Conservation (phyloP, 192 early-diverging fungal genomes). For the Chytriomyces sp. region DNA sequence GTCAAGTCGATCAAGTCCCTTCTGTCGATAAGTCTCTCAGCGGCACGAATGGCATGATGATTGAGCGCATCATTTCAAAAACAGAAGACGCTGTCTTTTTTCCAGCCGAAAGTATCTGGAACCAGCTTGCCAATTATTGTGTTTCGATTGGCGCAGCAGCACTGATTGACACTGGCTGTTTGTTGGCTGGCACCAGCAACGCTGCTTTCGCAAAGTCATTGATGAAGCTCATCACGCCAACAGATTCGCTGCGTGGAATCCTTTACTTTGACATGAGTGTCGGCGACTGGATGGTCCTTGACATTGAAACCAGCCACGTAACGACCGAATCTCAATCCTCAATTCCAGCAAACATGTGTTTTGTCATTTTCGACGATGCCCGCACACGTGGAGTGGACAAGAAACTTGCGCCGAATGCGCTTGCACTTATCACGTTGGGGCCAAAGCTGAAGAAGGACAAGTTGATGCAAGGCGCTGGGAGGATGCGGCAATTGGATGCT, state of each 20-base stretch:
- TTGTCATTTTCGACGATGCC: conserved; percentile 25
- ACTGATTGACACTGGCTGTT: conserved; percentile 23
- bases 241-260: no score
- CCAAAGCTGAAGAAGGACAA: conserved; percentile 9
- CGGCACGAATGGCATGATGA: no score
- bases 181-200: conserved; percentile 18
- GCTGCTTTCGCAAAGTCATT: not conserved
- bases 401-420: not conserved
- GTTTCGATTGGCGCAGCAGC: not conserved
- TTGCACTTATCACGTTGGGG: conserved; percentile 15
- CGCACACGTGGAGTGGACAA: conserved; percentile 17
- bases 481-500: conserved; percentile 16
- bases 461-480: conserved; percentile 33
- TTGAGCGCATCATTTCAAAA: no score
- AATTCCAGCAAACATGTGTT: conserved; percentile 4
- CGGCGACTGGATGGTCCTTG: not conserved
- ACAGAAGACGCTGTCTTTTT: no score
- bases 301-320: not conserved
- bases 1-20: no score
- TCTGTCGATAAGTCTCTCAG: no score
- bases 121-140: not conserved
- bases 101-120: no score
- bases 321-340: not conserved
- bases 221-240: no score
- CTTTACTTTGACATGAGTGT: conserved; percentile 1